Conservation (phyloP, 1,284 basidiomycete species). For the Grifola frondosa region DNA sequence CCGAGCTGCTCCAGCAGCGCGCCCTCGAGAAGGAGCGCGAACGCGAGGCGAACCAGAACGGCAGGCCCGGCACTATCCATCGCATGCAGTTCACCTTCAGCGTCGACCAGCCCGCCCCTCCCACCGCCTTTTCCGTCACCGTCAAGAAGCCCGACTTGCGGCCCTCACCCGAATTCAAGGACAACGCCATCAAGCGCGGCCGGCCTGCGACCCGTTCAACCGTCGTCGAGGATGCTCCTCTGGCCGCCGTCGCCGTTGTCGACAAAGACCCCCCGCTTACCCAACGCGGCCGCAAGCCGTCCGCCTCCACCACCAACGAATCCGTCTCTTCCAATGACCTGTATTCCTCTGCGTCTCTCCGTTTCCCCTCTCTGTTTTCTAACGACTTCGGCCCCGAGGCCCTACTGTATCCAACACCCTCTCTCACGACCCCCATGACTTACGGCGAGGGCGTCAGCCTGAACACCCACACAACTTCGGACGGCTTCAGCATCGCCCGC, state of each 20-base stretch:
- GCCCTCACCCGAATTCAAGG: slow-evolving; percentile 66
- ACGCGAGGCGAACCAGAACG: slow-evolving; percentile 66
- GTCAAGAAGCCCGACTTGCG: slow-evolving; percentile 66
- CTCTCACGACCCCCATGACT: slow-evolving; percentile 62
- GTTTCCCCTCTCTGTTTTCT: slow-evolving; percentile 70
- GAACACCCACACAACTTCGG: slow-evolving; percentile 36
- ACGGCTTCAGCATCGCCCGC: slow-evolving; percentile 62
- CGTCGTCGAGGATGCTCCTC: slow-evolving; percentile 32
- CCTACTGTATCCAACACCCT: slow-evolving; percentile 66
- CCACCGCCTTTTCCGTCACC: slow-evolving; percentile 42
- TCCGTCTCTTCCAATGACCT: slow-evolving; percentile 21
- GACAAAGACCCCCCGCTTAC: slow-evolving; percentile 39
- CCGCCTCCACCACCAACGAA: slow-evolving; percentile 17
- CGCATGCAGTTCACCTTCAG: slow-evolving; percentile 85
- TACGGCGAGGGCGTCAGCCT: slow-evolving; percentile 70
- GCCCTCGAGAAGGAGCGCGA: slow-evolving; percentile 77
- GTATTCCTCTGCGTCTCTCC: slow-evolving; percentile 37
- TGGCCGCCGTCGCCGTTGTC: slow-evolving; percentile 15
- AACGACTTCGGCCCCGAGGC: slow-evolving; percentile 73
- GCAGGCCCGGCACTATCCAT: slow-evolving; percentile 67
- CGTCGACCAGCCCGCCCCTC: slow-evolving; percentile 63
- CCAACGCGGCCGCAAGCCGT: slow-evolving; percentile 40
- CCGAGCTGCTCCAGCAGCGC: slow-evolving; percentile 74
- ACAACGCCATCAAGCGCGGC: slow-evolving; percentile 41
- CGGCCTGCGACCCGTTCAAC: slow-evolving; percentile 37